Evolutionary conservation across 495 filamentous ascomycete species (phyloP), one percentile per base, ranked within the genome.

Genomic region (Annulohypoxylon nitens): DNA sequence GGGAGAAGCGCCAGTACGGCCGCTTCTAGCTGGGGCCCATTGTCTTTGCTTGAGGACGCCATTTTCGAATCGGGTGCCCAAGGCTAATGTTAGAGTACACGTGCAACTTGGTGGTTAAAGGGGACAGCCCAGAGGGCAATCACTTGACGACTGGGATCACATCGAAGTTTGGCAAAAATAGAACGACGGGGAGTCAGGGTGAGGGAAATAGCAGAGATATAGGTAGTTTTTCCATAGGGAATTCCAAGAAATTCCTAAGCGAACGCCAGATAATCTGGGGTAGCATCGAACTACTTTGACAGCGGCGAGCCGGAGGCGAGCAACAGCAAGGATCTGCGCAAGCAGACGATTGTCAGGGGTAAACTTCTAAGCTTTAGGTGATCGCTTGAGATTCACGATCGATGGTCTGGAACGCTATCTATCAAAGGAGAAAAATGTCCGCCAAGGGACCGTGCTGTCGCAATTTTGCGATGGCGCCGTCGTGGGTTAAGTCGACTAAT

Each of bases 1-100:
- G 63, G 73, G 30, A 77, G 61, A 12, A 77, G 71, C n/a, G 53
- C 36, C 8, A 57, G 4, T 0, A 73, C 55, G 12, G 69, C 25
- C 12, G 43, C 55, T 8, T 54, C 73, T 7, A 77, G 64, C 67
- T 75, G 37, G 18, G 73, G 72, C 23, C 77, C 75, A n/a, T 73
- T 70, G 55, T 76, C 41, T 10, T 18, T 23, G 14, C 16, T 25
- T 6, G 23, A 23, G 18, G 23, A 14, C 20, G 67, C 30, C 71
- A 74, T 74, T 37, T 58, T 30, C 5, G 26, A 39, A 18, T 34
- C 45, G 23, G 47, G n/a, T 1, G 37, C 14, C 4, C 11, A 39
- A 50, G 8, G 23, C 48, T 41, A 30, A 34, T 34, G 30, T 23
- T 34, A 33, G 4, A 50, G 11, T 48, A 10, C 59, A 60, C 25